Evolutionary conservation across 148 eudicot species (phyloP).

Genomic region (Spergularia bocconei): DNA sequence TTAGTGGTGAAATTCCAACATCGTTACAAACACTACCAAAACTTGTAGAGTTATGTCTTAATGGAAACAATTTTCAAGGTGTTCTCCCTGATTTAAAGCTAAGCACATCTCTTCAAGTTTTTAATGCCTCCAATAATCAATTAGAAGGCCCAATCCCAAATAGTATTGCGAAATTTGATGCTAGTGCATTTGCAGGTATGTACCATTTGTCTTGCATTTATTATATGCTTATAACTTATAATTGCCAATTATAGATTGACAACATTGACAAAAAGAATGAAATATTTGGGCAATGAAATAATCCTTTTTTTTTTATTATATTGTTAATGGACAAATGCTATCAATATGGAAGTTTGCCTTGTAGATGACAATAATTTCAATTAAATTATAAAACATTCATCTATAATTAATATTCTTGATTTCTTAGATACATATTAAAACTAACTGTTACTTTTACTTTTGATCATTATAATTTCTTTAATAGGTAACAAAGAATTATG

Average conservation of each 20-base stretch:
- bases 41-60: constrained; percentile 29
- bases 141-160: constrained; percentile 53
- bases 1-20: constrained; percentile 31
- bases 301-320: too few relatives aligned
- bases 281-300: too few relatives aligned
- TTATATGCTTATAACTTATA: too few relatives aligned
- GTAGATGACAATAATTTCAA: too few relatives aligned
- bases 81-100: constrained; percentile 39
- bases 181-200: constrained; percentile 45
- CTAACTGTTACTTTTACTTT: background rate
- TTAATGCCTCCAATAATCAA: constrained; percentile 51
- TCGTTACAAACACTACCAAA: constrained; percentile 19
- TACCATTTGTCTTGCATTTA: too few relatives aligned
- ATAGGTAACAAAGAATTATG: constrained; percentile 58
- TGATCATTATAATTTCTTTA: background rate
- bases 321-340: too few relatives aligned
- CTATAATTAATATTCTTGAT: too few relatives aligned
- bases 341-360: too few relatives aligned
- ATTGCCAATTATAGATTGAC: too few relatives aligned
- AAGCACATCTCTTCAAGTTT: constrained; percentile 14
- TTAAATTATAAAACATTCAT: too few relatives aligned
- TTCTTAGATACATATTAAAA: too few relatives aligned
- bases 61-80: constrained; percentile 38
- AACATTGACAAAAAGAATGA: too few relatives aligned
- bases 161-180: constrained; percentile 29